These are phyloP conservation scores for Orbilia blumenaviensis DNA, from an alignment of 2,329 filamentous ascomycete species.

Conservation along the genomic window DNA sequence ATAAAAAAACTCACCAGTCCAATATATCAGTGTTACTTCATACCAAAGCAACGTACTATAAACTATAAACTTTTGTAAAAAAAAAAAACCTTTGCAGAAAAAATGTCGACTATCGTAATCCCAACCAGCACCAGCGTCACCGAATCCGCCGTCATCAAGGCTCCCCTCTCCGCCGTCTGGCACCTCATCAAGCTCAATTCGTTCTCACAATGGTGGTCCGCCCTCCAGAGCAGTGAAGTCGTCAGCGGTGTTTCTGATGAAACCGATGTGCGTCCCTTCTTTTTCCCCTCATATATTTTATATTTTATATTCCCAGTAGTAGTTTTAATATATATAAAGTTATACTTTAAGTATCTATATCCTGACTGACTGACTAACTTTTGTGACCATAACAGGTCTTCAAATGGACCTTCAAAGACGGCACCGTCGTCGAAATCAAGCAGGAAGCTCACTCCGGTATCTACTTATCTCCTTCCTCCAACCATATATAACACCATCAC, in stretches of 20 bases:
- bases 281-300: not conserved
- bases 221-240: slow-evolving; percentile 70
- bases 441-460: slow-evolving; percentile 76
- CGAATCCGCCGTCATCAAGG: slow-evolving; percentile 74
- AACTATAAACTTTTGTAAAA: not conserved
- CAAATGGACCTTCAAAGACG: slow-evolving; percentile 76
- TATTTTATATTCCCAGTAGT: not conserved
- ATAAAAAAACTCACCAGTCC: no score
- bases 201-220: slow-evolving; percentile 74
- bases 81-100: slow-evolving; percentile 12
- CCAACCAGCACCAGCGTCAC: slow-evolving; percentile 73
- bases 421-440: slow-evolving; percentile 75
- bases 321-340: not conserved
- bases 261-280: slow-evolving; percentile 67
- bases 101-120: slow-evolving; percentile 62
- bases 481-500: no score
- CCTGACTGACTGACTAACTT: no score
- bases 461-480: not conserved
- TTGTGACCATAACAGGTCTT: slow-evolving; percentile 62
- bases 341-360: no score
- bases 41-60: not conserved
- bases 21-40: no score
- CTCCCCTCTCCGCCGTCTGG: slow-evolving; percentile 74
- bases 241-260: slow-evolving; percentile 72
- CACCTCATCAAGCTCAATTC: slow-evolving; percentile 78